phyloP scores from a whole-genome alignment of 495 filamentous ascomycete species.

The Penicilliopsis zonata region DNA sequence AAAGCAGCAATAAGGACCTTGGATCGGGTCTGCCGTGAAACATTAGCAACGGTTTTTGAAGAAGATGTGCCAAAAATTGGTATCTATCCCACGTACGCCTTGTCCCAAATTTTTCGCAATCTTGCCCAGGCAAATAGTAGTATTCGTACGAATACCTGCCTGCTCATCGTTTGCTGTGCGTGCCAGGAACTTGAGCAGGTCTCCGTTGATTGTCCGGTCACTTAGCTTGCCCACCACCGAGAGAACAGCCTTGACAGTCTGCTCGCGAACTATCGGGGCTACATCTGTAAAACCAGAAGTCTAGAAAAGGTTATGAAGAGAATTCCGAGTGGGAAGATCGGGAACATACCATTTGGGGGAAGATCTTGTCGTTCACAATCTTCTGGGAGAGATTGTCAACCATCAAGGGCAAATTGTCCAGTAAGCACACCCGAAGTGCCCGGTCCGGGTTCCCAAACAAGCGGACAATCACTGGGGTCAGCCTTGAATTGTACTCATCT shows the following conservation, averaged over 20 bases:
- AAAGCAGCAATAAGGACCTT: constrained; percentile 94
- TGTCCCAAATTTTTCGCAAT: constrained; percentile 81
- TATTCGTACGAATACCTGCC: constrained; percentile 94
- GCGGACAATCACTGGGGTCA: constrained; percentile 79
- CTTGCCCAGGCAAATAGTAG: constrained; percentile 91
- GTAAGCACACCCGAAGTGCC: constrained; percentile 79
- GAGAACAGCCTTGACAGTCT: constrained; percentile 88
- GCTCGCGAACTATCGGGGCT: constrained; percentile 83
- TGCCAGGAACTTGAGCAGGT: constrained; percentile 79
- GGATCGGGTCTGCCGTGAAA: constrained; percentile 43
- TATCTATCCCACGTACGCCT: constrained; percentile 44
- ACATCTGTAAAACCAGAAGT: constrained; percentile 87
- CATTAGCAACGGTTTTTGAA: constrained; percentile 7
- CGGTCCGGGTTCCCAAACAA: constrained; percentile 86
- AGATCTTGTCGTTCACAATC: constrained; percentile 90
- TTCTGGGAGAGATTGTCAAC: constrained; percentile 84
- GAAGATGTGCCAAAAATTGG: too few relatives aligned
- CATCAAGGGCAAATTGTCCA: constrained; percentile 84
- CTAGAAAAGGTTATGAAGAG: constrained; percentile 19
- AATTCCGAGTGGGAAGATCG: constrained; percentile 3
- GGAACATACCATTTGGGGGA: constrained; percentile 67
- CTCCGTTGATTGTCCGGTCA: constrained; percentile 86
- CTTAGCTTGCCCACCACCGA: constrained; percentile 77
- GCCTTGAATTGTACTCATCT: constrained; percentile 75
- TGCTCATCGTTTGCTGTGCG: constrained; percentile 97